Base-by-base conservation (phyloP, 176 grass and related monocot species). In the Aechmea fasciata region DNA sequence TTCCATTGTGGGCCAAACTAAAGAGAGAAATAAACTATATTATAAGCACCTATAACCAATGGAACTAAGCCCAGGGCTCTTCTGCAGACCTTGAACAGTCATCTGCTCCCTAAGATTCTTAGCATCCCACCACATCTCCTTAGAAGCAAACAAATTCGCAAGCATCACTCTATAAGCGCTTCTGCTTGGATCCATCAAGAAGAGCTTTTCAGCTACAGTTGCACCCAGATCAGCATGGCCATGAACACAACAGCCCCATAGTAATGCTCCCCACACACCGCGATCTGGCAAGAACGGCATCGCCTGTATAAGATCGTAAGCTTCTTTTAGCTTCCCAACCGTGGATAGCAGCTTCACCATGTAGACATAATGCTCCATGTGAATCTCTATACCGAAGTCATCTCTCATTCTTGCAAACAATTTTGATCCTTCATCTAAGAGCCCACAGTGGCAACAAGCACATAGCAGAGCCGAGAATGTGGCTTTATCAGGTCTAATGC, bases 211-310 rank as follows among this genome's bases (percentile, higher is more conserved):
- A 65, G 84, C 79, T 20, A 82, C 84, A 11, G 69, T 57, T 52
- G 65, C 85, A 9, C 81, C 84, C 75, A 85, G 57, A 67, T 29
- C 75, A 29, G 85, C 83, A 85, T 87, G 61, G 51, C 52, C 79
- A 79, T 91, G 84, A 49, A 85, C 52, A 78, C 50, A 84, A 19
- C 88, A 87, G 25, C 88, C 88, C 84, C 84, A 87, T 70, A 91
- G 78, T 63, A 91, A 84, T 71, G 84, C 84, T 71, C 88, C 88
- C 88, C 84, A 91, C 53, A 91, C 84, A 14, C 88, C 84, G 49
- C 29, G 77, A 68, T 87, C 84, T 68, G 81, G 64, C 19, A 67
- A 23, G 12, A 77, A 71, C 68, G 77, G 75, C 82, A 84, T 84
- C 25, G 79, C 74, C 3, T 79, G 72, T 80, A 91, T 91, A 67